Evolutionary conservation across 148 eudicot species (phyloP).

Genomic region (Rhododendron vialii): DNA sequence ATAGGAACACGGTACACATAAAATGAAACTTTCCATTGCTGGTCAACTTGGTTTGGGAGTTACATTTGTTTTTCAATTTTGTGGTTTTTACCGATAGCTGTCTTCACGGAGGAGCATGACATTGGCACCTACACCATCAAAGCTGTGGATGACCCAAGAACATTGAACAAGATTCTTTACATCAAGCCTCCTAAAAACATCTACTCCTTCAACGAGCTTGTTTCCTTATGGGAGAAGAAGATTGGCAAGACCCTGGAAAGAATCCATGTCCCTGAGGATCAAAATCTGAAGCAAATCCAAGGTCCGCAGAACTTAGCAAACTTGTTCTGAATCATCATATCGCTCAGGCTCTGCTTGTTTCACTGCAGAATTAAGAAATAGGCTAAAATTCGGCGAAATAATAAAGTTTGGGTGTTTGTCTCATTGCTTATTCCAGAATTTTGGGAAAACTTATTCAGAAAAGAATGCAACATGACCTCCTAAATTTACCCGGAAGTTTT

Average conservation of each 20-base stretch:
- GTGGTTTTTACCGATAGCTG: conserved; percentile 15
- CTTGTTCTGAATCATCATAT: background rate
- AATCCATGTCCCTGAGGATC: conserved; percentile 33
- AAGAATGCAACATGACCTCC: background rate
- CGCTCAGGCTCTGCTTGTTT: background rate
- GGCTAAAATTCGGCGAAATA: background rate
- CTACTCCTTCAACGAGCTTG: conserved; percentile 41
- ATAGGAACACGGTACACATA: background rate
- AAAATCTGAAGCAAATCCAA: conserved; percentile 33
- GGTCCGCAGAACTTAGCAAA: conserved; percentile 13
- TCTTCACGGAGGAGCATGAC: conserved; percentile 39
- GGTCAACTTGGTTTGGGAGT: background rate
- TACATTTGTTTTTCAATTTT: background rate
- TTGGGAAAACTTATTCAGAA: background rate
- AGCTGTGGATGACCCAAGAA: conserved; percentile 54
- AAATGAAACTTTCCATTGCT: background rate
- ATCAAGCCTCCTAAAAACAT: conserved; percentile 34
- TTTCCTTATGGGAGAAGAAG: conserved; percentile 53
- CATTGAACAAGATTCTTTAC: conserved; percentile 44
- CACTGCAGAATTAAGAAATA: background rate
- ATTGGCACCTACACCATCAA: conserved; percentile 47
- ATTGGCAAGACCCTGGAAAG: conserved; percentile 37
- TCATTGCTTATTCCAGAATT: background rate
- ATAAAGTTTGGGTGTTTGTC: background rate
- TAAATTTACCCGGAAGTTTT: background rate